Base-by-base conservation (phyloP, 441 rosid genomes). In the Eutrema salsugineum region DNA sequence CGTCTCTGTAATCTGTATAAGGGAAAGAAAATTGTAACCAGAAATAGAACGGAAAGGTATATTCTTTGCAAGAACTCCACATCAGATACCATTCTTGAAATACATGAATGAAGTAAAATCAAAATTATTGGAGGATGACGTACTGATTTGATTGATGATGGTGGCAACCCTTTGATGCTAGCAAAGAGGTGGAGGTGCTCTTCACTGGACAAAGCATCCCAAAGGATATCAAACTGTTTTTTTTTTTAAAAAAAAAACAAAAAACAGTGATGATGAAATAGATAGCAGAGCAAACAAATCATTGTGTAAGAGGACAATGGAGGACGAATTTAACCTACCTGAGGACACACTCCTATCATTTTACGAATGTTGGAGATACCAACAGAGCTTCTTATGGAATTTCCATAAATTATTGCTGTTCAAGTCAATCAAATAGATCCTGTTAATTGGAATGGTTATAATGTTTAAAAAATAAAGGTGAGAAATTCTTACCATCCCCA, bases 341-440 rank as follows among this genome's bases (percentile, higher is more conserved):
- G 99, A 57, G 99, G 99, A 83, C 97, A 94, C 64, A 94, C 96
- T 66, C 99, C 99, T 6, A 92, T 90, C 17, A 87, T 79, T 80
- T 81, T 83, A 75, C 86, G 83, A 71, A 94, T 87, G 73, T 86
- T 90, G 62, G 99, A 85, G 91, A 94, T 90, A 64, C 96, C 94
- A 67, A 89, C 88, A 40, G 96, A 81, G 77, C 88, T 90, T 79
- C 91, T 80, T 50, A 92, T 71, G 5, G 94, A 94, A 68, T 84
- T 20, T 74, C 97, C 97, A 71, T 92, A 89, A 46, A 92, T 83
- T 71, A 85, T 57, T 20, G 96, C 97, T 94, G 89, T 79, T 40
- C 30, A 77, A 27, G 63, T 54, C 60, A 28, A 55, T 27, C 38
- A 54, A 44, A 53, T 51, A 5, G 17, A 19, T 61, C 15, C 1